Conservation (phyloP, 495 filamentous ascomycete genomes). For the Corynascus novoguineensis region DNA sequence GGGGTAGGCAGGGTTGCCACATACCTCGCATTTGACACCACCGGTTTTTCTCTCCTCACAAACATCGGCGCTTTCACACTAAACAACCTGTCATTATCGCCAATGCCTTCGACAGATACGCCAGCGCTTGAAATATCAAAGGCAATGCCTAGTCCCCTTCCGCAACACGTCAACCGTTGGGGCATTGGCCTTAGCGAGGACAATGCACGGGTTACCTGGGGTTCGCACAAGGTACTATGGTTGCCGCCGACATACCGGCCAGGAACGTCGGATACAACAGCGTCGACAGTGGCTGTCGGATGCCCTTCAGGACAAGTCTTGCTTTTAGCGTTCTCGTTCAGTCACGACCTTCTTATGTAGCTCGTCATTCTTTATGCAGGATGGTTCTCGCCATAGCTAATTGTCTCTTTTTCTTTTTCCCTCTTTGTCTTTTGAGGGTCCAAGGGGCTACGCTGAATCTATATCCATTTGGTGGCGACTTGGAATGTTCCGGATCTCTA, state of each 20-base stretch:
- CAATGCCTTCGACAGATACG: not conserved
- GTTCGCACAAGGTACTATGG: conserved; percentile 2
- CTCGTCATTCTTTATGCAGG: not conserved
- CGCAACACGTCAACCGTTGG: not conserved
- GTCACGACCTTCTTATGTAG: not conserved
- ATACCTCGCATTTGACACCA: not conserved
- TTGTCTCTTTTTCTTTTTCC: not conserved
- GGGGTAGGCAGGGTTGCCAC: not conserved
- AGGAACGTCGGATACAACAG: not conserved
- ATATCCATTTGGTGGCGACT: not conserved
- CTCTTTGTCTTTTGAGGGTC: conserved; percentile 2
- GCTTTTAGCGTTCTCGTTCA: not conserved
- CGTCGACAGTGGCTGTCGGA: not conserved
- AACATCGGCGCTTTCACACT: conserved; percentile 5
- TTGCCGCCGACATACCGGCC: conserved; percentile 5
- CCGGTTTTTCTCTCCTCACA: conserved; percentile 1
- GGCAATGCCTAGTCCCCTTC: not conserved
- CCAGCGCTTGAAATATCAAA: not conserved
- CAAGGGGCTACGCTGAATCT: not conserved
- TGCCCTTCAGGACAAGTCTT: conserved; percentile 1
- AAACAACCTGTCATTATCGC: not conserved
- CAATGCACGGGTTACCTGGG: not conserved
- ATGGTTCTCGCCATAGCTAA: not conserved
- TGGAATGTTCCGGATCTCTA: too few relatives aligned
- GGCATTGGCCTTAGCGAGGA: conserved; percentile 2